These are phyloP conservation scores for Hypomontagnella submonticulosa DNA, from an alignment of 495 filamentous ascomycete species.

Conservation along the genomic window DNA sequence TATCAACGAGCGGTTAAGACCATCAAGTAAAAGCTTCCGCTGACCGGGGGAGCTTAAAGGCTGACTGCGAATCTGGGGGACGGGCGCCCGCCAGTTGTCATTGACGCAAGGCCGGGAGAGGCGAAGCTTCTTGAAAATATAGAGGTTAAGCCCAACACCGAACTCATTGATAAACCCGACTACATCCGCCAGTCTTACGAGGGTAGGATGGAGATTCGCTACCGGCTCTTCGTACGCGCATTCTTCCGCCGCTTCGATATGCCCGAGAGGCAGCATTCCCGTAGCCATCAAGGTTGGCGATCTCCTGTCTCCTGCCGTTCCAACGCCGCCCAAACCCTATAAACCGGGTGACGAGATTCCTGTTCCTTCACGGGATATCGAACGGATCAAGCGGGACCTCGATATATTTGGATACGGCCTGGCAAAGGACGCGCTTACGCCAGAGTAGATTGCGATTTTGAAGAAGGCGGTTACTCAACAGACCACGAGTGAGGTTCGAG, in stretches of 20 bases:
- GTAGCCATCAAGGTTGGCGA: constrained; percentile 18
- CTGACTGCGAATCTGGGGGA: no score
- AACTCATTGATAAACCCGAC: no score
- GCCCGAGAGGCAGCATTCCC: constrained; percentile 11
- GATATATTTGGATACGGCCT: constrained; percentile 13
- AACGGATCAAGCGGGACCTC: constrained; percentile 13
- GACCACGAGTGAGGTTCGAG: constrained; percentile 17
- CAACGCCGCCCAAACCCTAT: background rate
- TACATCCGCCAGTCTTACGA: background rate
- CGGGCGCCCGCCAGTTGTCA: no score
- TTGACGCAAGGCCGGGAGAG: no score
- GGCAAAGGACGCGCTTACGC: constrained; percentile 22
- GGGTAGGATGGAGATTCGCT: constrained; percentile 12
- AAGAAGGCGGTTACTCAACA: constrained; percentile 18
- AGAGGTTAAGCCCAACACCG: no score
- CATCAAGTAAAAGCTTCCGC: no score
- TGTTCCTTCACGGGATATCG: constrained; percentile 14
- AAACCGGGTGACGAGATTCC: background rate
- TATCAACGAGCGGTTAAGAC: no score
- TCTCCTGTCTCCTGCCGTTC: constrained; percentile 14
- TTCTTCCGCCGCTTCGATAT: constrained; percentile 10
- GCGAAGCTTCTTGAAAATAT: no score
- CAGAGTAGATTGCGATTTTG: constrained; percentile 7
- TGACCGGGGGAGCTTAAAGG: no score
- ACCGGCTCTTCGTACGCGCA: constrained; percentile 10